These are phyloP conservation scores for Hericium erinaceus DNA, from an alignment of 768 basidiomycete genomes.

Conservation along the genomic window DNA sequence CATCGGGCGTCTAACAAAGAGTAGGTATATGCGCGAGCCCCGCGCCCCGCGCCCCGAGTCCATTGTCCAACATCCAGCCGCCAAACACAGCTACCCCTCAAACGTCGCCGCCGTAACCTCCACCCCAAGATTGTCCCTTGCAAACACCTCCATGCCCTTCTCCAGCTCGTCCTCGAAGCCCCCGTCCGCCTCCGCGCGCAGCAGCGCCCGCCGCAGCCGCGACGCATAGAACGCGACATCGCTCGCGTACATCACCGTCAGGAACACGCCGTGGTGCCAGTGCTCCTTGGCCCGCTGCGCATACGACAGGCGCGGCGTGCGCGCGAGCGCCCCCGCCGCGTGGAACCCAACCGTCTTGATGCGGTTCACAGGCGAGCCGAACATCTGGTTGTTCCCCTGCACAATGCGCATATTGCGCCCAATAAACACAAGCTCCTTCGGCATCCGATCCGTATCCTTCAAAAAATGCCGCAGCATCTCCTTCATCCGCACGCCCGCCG, in stretches of 20 bases:
- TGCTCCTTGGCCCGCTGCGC: slow-evolving; percentile 39
- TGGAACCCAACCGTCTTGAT: slow-evolving; percentile 84
- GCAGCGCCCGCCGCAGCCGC: slow-evolving; percentile 26
- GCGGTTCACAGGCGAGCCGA: slow-evolving; percentile 82
- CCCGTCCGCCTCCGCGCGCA: slow-evolving; percentile 30
- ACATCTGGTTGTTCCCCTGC: slow-evolving; percentile 63
- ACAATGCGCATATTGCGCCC: slow-evolving; percentile 65
- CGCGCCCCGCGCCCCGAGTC: too few relatives aligned
- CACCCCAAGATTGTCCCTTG: slow-evolving; percentile 72
- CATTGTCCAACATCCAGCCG: too few relatives aligned
- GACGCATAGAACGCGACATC: slow-evolving; percentile 63
- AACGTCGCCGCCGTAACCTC: slow-evolving; percentile 37
- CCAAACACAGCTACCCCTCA: background rate
- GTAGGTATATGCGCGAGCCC: too few relatives aligned
- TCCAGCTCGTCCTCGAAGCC: slow-evolving; percentile 83
- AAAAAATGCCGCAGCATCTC: slow-evolving; percentile 56
- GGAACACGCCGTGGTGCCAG: slow-evolving; percentile 54
- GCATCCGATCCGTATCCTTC: slow-evolving; percentile 68
- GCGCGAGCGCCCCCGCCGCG: slow-evolving; percentile 60
- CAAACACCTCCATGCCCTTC: slow-evolving; percentile 60
- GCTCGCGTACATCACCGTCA: slow-evolving; percentile 50
- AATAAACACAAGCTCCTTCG: slow-evolving; percentile 66
- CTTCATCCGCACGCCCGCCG: slow-evolving; percentile 61
- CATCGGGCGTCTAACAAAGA: too few relatives aligned
- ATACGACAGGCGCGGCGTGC: slow-evolving; percentile 33